Percentiles rank a stretch among this genome's conserved stretches.
phyloP scores from a whole-genome alignment of 2,329 filamentous ascomycete genomes.

The Lachnellula suecica region DNA sequence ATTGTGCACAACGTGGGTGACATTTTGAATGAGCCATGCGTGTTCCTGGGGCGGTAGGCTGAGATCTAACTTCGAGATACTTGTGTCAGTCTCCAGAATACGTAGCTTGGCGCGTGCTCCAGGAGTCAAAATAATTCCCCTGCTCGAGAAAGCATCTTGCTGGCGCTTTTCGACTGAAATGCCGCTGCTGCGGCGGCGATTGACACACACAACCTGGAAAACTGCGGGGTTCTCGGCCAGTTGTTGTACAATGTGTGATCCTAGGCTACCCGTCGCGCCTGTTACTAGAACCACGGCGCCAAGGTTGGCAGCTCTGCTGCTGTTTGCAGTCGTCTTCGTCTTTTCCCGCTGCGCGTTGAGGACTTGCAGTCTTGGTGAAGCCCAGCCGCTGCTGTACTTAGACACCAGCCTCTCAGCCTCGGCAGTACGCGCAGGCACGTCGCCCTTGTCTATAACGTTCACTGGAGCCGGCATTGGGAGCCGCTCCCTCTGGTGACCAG shows the following conservation, averaged over 20 bases:
- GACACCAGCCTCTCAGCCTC: slow-evolving; percentile 13
- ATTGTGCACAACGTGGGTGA: slow-evolving; percentile 51
- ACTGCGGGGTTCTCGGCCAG: slow-evolving; percentile 29
- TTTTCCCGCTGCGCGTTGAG: neutral
- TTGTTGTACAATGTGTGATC: slow-evolving; percentile 35
- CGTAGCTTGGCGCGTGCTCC: slow-evolving; percentile 35
- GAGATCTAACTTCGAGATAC: slow-evolving; percentile 39
- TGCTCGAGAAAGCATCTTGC: slow-evolving; percentile 30
- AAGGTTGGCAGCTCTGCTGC: too few species aligned
- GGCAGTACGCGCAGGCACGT: neutral
- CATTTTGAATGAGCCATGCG: slow-evolving; percentile 33
- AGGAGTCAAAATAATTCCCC: slow-evolving; percentile 25
- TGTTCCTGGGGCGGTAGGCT: slow-evolving; percentile 42
- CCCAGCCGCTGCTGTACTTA: slow-evolving; percentile 39
- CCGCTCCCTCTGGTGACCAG: neutral
- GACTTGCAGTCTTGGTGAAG: neutral
- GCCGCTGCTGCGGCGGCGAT: slow-evolving; percentile 36
- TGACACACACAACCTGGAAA: slow-evolving; percentile 43
- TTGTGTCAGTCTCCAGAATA: slow-evolving; percentile 42
- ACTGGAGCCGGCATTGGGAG: neutral
- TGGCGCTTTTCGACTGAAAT: slow-evolving; percentile 35
- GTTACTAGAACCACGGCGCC: too few species aligned
- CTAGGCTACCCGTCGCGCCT: too few species aligned
- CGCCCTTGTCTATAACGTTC: neutral
- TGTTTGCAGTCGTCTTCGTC: too few species aligned